Base-by-base conservation (phyloP, 208 protist genomes). In the Crithidia thermophila region DNA sequence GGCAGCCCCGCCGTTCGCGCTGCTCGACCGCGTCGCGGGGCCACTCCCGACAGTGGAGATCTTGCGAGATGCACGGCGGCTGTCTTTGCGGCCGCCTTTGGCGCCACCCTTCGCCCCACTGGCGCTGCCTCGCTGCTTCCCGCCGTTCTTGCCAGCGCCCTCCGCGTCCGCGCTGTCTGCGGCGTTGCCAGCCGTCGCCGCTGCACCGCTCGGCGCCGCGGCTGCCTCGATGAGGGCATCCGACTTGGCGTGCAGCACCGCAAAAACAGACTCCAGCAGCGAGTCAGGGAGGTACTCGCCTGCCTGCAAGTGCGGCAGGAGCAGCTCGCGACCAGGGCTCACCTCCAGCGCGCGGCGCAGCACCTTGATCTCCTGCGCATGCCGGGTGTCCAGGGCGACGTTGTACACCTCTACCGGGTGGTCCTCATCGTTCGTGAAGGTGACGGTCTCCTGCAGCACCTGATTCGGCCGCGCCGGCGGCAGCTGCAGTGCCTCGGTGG, bases 391-490 rank as follows among this genome's bases (percentile, higher is more conserved):
- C 21, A 91, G 83, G 25, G 95, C 87, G 46, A 83, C 55, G 50
- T 64, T 85, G 80, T 87, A 98, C 45, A 99, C 68, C 84, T 98
- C 94, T 11, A 98, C 81, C 0, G 90, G 74, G 39, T 45, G 40
- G 10, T 93, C 84, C 66, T 94, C 87, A 59, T 97, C 65, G 79
- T 98, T 98, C 13, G 63, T 91, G 37, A 98, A 63, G 16, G 52
- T 84, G 45, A 98, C 79, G 5, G 63, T 67, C 31, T 73, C 67
- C 46, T 87, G 67, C 34, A 84, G 47, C 14, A 86, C 66, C 62
- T 90, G 79, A 59, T 84, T 85, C 6, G 95, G 97, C 37, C 90
- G 72, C 11, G 90, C 72, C 10, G 93, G 75, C 6, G 82, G 84
- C 34, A 98, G 75, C 16, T 75, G 61, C 34, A 98, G 47, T 21